A percentile compares a stretch with the other conserved stretches of the same genome.
Evolutionary conservation across 2,329 filamentous ascomycete species (phyloP).

Genomic region (Fusarium citri): DNA sequence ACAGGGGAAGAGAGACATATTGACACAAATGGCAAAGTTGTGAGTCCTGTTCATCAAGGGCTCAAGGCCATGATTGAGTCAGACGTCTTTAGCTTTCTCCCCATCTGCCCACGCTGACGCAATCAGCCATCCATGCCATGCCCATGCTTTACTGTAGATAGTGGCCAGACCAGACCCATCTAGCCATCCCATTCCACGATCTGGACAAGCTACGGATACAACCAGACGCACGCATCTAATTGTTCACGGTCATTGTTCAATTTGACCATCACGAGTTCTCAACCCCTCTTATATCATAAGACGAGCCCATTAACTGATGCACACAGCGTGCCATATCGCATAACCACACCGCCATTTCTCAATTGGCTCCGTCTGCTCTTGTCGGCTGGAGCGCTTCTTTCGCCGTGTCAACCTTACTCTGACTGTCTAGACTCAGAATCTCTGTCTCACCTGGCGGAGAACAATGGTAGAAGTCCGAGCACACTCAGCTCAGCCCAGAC

Average conservation of each 20-base stretch:
- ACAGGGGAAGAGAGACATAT: constrained; percentile 9
- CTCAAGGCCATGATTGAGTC: constrained; percentile 3
- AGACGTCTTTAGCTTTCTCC: constrained; percentile 15
- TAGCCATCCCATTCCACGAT: constrained; percentile 11
- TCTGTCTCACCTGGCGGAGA: constrained; percentile 44
- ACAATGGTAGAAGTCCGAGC: constrained; percentile 27
- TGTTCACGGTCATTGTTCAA: constrained; percentile 6
- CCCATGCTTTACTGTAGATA: background rate
- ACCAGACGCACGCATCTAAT: constrained; percentile 19
- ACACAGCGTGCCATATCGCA: constrained; percentile 29
- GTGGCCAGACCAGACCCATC: constrained; percentile 17
- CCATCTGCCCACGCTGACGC: constrained; percentile 24
- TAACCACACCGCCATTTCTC: constrained; percentile 43
- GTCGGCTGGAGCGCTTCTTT: constrained; percentile 39
- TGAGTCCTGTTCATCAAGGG: background rate
- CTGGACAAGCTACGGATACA: constrained; percentile 15
- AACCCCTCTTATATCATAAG: constrained; percentile 34
- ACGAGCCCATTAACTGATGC: constrained; percentile 36
- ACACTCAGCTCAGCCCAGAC: constrained; percentile 24
- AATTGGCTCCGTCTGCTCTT: constrained; percentile 10
- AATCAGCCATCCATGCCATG: constrained; percentile 32
- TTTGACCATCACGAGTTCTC: constrained; percentile 5
- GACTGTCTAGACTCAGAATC: background rate
- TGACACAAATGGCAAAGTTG: constrained; percentile 12
- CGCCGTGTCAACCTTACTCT: background rate